Conservation (phyloP, 345 rosid species). For the Aurinia saxatilis region DNA sequence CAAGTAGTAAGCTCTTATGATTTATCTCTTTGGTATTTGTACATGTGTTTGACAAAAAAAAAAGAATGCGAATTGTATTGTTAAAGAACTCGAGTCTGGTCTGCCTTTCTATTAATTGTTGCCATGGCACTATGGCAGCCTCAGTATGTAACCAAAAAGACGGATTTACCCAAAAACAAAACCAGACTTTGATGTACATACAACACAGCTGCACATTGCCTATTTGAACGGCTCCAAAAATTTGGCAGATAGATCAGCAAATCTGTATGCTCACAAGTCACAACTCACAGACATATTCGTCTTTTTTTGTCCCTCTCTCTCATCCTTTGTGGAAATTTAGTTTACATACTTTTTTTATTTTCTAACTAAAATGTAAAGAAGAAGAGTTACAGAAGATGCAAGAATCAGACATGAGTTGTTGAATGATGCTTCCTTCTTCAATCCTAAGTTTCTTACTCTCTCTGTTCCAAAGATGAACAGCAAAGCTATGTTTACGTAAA, state of each 20-base stretch:
- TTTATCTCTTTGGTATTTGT: neutral
- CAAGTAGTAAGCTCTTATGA: neutral
- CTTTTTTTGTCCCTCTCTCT: neutral
- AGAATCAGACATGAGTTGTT: constrained; percentile 39
- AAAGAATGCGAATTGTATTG: too few species aligned
- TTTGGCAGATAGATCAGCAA: constrained; percentile 23
- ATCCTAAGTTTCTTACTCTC: constrained; percentile 56
- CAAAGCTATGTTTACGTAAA: constrained; percentile 44
- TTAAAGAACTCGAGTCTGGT: too few species aligned
- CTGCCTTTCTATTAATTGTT: too few species aligned
- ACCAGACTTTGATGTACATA: constrained; percentile 13
- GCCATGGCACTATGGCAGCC: too few species aligned
- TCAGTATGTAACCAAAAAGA: too few species aligned
- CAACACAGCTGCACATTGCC: neutral
- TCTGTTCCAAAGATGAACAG: constrained; percentile 83
- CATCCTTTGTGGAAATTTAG: neutral
- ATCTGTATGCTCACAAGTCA: constrained; percentile 3
- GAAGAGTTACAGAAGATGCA: constrained; percentile 71
- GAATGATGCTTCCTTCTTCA: constrained; percentile 62
- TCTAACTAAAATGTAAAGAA: constrained; percentile 15
- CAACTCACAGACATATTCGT: neutral
- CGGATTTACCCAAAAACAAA: neutral
- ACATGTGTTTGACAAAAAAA: neutral
- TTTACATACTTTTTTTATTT: neutral
- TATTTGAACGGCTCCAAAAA: constrained; percentile 6